These are phyloP conservation scores for Heterobasidion irregulare DNA, from an alignment of 1,284 basidiomycete species.

Conservation along the genomic window DNA sequence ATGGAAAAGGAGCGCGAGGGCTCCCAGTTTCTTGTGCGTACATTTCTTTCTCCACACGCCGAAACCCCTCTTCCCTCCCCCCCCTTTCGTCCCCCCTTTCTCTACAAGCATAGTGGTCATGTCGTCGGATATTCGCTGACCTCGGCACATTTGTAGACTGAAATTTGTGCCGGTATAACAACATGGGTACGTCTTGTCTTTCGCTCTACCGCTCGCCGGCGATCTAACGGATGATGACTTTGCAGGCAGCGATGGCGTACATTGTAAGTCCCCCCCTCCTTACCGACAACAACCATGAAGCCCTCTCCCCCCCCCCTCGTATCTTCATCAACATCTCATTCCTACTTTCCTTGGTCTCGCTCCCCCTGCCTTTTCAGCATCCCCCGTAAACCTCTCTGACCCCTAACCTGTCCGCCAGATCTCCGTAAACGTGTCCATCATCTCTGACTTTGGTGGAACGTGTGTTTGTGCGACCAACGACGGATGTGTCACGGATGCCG, in stretches of 20 bases:
- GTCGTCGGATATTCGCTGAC: background rate
- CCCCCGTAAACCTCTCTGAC: background rate
- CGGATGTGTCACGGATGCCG: constrained; percentile 45
- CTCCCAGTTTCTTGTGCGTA: constrained; percentile 66
- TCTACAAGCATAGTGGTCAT: background rate
- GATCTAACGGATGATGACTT: background rate
- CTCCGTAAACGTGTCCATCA: constrained; percentile 76
- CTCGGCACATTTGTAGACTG: constrained; percentile 37
- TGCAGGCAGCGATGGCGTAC: constrained; percentile 61
- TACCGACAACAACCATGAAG: background rate
- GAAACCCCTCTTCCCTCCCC: background rate
- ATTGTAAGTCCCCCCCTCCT: constrained; percentile 31
- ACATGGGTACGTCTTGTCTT: constrained; percentile 55
- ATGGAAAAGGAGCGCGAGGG: constrained; percentile 68
- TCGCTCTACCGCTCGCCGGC: background rate
- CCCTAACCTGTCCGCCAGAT: constrained; percentile 36
- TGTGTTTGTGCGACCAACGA: constrained; percentile 62
- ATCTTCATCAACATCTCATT: background rate
- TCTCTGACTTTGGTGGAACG: constrained; percentile 73
- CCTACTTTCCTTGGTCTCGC: no score
- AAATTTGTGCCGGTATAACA: constrained; percentile 75
- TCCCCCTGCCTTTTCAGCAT: no score
- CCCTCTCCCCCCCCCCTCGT: background rate
- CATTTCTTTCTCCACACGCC: no score
- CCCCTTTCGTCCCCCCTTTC: background rate